These are phyloP conservation scores for Globisporangium uncinulatum DNA, from an alignment of 352 stramenopile genomes.

Conservation along the genomic window DNA sequence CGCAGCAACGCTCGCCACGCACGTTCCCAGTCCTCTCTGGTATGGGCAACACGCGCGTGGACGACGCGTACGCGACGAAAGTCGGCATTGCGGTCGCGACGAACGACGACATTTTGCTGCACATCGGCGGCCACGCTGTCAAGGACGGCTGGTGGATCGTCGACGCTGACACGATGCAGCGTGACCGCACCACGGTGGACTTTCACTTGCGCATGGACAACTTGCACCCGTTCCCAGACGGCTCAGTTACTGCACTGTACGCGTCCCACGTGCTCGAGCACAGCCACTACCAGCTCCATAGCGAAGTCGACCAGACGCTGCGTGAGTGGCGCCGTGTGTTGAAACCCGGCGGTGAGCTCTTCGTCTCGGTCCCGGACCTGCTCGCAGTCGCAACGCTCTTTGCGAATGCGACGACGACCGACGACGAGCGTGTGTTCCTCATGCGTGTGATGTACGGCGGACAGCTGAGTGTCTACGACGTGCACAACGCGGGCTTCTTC, in stretches of 20 bases:
- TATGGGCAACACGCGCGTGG: conserved; percentile 21
- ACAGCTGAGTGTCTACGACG: conserved; percentile 59
- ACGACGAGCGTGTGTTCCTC: conserved; percentile 51
- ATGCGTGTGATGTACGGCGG: conserved; percentile 75
- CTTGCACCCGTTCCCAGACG: conserved; percentile 54
- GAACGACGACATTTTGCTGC: conserved; percentile 38
- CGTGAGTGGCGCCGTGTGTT: conserved; percentile 72
- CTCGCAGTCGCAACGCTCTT: conserved; percentile 53
- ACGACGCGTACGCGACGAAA: conserved; percentile 32
- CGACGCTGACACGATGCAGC: conserved; percentile 32
- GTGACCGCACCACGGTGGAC: conserved; percentile 31
- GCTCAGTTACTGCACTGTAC: conserved; percentile 59
- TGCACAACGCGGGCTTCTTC: conserved; percentile 79
- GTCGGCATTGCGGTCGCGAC: conserved; percentile 24
- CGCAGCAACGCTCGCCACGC: conserved; percentile 14
- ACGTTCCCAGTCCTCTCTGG: conserved; percentile 34
- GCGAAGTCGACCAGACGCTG: conserved; percentile 43
- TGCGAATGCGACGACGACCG: conserved; percentile 37
- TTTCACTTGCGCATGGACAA: conserved; percentile 64
- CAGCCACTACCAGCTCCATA: conserved; percentile 43
- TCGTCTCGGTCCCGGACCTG: conserved; percentile 67
- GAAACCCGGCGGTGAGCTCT: conserved; percentile 40
- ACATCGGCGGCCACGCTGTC: conserved; percentile 50
- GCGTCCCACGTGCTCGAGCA: conserved; percentile 77
- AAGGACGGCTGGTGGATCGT: conserved; percentile 63